Conservation (phyloP, 2,329 filamentous ascomycete genomes). For the Cladophialophora immunda region DNA sequence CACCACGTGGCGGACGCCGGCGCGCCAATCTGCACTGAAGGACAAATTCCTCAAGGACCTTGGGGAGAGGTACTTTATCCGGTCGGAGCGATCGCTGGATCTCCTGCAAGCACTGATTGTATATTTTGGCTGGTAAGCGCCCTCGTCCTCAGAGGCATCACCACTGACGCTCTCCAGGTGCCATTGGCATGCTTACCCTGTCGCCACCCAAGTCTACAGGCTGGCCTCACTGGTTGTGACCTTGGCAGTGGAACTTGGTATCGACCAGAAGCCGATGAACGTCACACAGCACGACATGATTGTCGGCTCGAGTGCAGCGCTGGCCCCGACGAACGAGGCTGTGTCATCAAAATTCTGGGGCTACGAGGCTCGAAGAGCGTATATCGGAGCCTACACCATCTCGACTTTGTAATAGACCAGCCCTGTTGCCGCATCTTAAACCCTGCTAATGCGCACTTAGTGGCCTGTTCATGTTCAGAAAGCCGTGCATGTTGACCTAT, state of each 20-base stretch:
- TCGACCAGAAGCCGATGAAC: constrained; percentile 27
- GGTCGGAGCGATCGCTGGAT: constrained; percentile 30
- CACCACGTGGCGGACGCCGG: constrained; percentile 27
- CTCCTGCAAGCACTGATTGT: constrained; percentile 31
- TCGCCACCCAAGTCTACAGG: constrained; percentile 23
- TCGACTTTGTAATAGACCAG: constrained; percentile 26
- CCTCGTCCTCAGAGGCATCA: background rate
- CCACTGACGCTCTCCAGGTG: constrained; percentile 20
- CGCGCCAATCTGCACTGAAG: constrained; percentile 17
- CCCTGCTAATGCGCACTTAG: constrained; percentile 15
- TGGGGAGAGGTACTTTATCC: constrained; percentile 22
- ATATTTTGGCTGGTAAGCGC: constrained; percentile 30
- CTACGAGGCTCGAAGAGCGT: constrained; percentile 29
- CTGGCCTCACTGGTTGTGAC: constrained; percentile 63
- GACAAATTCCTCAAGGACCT: constrained; percentile 26
- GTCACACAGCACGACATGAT: constrained; percentile 32
- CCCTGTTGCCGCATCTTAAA: background rate
- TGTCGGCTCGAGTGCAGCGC: constrained; percentile 4
- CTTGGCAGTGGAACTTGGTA: constrained; percentile 42
- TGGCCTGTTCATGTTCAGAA: constrained; percentile 19
- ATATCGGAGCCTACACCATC: constrained; percentile 19
- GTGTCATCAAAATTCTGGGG: constrained; percentile 29
- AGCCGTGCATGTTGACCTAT: constrained; percentile 13
- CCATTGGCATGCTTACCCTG: constrained; percentile 26
- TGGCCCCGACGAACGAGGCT: constrained; percentile 15